These are phyloP conservation scores for Phytophthora litchii DNA, from an alignment of 352 stramenopile species.

Conservation along the genomic window DNA sequence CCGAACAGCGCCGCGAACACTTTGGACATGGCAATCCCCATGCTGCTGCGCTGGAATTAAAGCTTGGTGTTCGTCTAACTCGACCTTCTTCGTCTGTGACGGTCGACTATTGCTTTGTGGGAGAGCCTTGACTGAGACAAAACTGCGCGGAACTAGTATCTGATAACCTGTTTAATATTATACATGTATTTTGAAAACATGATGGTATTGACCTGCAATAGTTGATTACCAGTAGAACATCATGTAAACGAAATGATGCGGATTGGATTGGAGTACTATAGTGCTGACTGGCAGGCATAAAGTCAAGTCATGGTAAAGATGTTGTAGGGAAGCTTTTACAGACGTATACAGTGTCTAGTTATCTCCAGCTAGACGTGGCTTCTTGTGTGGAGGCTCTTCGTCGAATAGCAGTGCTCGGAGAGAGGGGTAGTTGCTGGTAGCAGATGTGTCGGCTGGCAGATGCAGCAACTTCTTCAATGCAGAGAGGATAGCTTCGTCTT, in stretches of 20 bases:
- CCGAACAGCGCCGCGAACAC: constrained; percentile 98
- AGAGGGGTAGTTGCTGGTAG: constrained; percentile 26
- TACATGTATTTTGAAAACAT: background rate
- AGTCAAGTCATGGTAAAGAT: constrained; percentile 2
- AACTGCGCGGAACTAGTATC: background rate
- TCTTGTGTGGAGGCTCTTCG: constrained; percentile 64
- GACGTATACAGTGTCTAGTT: constrained; percentile 16
- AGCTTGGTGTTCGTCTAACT: background rate
- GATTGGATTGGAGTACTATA: background rate
- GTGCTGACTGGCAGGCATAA: constrained; percentile 9
- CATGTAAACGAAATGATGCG: background rate
- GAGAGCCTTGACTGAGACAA: constrained; percentile 13
- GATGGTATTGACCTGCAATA: background rate
- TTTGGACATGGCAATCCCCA: constrained; percentile 98
- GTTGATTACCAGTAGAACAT: background rate
- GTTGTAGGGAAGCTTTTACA: constrained; percentile 5
- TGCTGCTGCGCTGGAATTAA: constrained; percentile 39
- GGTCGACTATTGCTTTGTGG: constrained; percentile 23
- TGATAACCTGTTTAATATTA: background rate
- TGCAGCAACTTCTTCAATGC: constrained; percentile 50
- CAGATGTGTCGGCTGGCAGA: constrained; percentile 9
- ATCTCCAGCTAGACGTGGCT: constrained; percentile 46
- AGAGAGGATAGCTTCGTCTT: constrained; percentile 47
- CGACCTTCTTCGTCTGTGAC: constrained; percentile 22
- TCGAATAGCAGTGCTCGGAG: constrained; percentile 34